Percentiles rank a stretch among this genome's conserved stretches.
Evolutionary conservation across 2,329 filamentous ascomycete genomes (phyloP).

Genomic region (Hymenoscyphus salicellus): DNA sequence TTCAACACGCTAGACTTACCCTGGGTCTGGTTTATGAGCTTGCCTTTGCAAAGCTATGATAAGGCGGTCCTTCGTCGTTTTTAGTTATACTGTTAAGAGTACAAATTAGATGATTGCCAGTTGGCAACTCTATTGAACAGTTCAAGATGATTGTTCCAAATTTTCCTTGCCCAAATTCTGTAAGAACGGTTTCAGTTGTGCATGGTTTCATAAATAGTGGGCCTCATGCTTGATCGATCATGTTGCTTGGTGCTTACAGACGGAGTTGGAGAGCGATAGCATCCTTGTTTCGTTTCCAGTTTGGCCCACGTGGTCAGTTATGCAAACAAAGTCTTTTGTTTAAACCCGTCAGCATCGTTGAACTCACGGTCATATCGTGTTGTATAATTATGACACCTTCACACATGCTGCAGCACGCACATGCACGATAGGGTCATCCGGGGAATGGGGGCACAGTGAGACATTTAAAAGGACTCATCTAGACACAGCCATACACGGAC

Average conservation of each 20-base stretch:
- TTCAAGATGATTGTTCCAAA: not conserved
- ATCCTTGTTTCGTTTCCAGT: not conserved
- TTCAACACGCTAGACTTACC: slow-evolving; percentile 83
- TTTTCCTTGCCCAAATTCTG: not conserved
- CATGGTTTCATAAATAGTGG: not conserved
- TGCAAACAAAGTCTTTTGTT: not conserved
- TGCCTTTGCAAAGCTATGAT: slow-evolving; percentile 59
- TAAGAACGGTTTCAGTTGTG: too few species aligned
- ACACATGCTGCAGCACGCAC: not conserved
- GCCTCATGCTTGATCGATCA: too few species aligned
- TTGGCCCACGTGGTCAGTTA: not conserved
- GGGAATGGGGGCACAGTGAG: not conserved
- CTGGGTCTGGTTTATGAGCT: slow-evolving; percentile 81
- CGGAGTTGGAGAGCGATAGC: not conserved
- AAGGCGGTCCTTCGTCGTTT: not conserved
- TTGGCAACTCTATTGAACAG: not conserved
- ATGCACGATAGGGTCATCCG: not conserved
- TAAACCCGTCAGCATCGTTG: not conserved
- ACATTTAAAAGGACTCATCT: slow-evolving; percentile 9
- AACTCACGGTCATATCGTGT: not conserved
- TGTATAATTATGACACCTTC: not conserved
- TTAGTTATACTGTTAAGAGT: not conserved
- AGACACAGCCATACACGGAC: slow-evolving; percentile 18
- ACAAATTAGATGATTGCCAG: not conserved
- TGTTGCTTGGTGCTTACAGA: too few species aligned